phyloP scores from a whole-genome alignment of 768 basidiomycete species.

The Kwoniella sp. region DNA sequence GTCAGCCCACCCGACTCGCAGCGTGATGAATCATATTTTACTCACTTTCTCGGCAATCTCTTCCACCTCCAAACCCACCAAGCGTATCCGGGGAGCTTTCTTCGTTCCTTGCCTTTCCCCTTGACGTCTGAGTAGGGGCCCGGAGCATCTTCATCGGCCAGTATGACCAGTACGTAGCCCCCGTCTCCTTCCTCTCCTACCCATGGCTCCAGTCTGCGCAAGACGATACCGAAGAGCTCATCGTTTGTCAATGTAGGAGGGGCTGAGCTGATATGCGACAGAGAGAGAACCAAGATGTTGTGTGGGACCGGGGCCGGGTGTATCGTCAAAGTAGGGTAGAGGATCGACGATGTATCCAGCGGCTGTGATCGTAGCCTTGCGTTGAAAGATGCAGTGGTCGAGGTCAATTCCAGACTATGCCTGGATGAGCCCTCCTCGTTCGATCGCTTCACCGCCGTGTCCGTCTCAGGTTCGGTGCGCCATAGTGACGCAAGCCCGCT shows the following conservation, averaged over 20 bases:
- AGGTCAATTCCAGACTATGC: neutral
- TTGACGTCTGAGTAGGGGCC: neutral
- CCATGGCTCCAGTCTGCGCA: constrained; percentile 34
- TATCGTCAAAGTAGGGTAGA: constrained; percentile 15
- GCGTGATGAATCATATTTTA: neutral
- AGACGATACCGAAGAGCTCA: constrained; percentile 25
- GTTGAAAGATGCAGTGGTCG: constrained; percentile 8
- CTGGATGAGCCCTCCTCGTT: neutral
- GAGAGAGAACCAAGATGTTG: constrained; percentile 23
- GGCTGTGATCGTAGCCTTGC: constrained; percentile 14
- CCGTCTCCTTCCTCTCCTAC: constrained; percentile 37
- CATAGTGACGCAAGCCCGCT: constrained; percentile 21
- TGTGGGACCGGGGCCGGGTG: constrained; percentile 12
- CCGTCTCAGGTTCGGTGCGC: constrained; percentile 8
- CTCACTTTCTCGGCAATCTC: constrained; percentile 37
- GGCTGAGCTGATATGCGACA: constrained; percentile 19
- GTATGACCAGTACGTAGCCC: constrained; percentile 38
- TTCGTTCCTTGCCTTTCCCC: constrained; percentile 20
- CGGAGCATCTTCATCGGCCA: constrained; percentile 20
- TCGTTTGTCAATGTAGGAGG: constrained; percentile 20
- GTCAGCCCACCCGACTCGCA: neutral
- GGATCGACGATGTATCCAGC: constrained; percentile 22
- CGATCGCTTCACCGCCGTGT: neutral
- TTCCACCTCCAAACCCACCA: constrained; percentile 40
- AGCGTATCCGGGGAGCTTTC: constrained; percentile 30